A percentile compares a stretch with the other conserved stretches of the same genome.
Evolutionary conservation across 345 rosid genomes (phyloP).

Genomic region (Acer campestre): DNA sequence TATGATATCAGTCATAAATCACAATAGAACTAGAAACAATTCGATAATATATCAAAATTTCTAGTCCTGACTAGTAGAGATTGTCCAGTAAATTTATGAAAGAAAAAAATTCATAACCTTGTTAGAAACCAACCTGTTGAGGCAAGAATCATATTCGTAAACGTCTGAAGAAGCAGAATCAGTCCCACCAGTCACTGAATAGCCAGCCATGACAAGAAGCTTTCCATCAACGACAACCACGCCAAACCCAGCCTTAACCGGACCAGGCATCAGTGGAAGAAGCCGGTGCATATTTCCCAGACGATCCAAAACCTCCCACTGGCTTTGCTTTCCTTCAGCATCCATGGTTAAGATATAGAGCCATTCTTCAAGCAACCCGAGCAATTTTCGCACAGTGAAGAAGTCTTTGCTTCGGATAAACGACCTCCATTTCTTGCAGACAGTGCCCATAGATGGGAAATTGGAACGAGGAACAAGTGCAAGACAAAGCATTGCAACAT

Average conservation of each 20-base stretch:
- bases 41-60: neutral
- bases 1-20: neutral
- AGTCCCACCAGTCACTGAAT: constrained; percentile 48
- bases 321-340: constrained; percentile 66
- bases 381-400: constrained; percentile 58
- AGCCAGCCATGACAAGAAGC: constrained; percentile 81
- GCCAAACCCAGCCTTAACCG: constrained; percentile 66
- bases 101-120: neutral
- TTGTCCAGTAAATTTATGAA: neutral
- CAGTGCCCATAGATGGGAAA: constrained; percentile 76
- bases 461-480: constrained; percentile 78
- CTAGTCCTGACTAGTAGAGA: neutral
- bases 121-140: constrained; percentile 66
- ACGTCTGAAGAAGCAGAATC: constrained; percentile 62
- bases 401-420: constrained; percentile 84
- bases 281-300: constrained; percentile 51
- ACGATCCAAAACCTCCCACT: constrained; percentile 82
- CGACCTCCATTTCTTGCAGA: constrained; percentile 86
- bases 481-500: constrained; percentile 78
- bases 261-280: constrained; percentile 87
- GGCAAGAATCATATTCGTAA: constrained; percentile 77
- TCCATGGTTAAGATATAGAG: constrained; percentile 68
- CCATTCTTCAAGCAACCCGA: constrained; percentile 85
- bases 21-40: neutral
- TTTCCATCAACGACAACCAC: constrained; percentile 73